Base-by-base conservation (phyloP, 306 rosid genomes). In the Oemleria cerasiformis region DNA sequence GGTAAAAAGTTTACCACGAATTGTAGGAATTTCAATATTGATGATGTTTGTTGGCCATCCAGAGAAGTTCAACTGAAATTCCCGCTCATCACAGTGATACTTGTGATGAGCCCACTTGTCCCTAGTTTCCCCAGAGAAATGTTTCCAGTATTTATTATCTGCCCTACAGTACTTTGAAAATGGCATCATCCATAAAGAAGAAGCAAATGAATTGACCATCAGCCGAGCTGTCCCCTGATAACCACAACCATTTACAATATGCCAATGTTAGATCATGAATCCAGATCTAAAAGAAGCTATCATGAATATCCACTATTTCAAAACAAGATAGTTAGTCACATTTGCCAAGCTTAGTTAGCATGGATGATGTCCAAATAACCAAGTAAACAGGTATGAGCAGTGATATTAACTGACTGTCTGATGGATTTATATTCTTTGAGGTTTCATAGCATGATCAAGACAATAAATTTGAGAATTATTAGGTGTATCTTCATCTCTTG, bases 121-220 rank as follows among this genome's bases (percentile, higher is more conserved):
- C 54, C 57, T 80, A 59, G 54, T 72, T 57, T 40, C 78, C 76
- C 81, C 85, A 60, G 88, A 84, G 71, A 91, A 84, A 78, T 94
- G 97, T 75, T 81, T 91, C 65, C 73, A 80, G 75, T 89, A 91
- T 71, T 73, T 78, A 77, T 81, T 76, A 64, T 91, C 89, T 66
- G 81, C 81, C 80, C 87, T 91, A 70, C 99, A 94, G 80, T 91
- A 68, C 91, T 87, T 84, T 60, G 99, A 94, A 87, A 91, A 85
- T 44, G 99, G 99, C 96, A 89, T 48, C 99, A 94, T 91, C 99
- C 99, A 94, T 76, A 89, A 57, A 38, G 99, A 77, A 63, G 99
- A 94, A 79, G 78, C 89, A 86, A 94, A 94, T 71, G 99, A 91
- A 87, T 87, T 94, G 84, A 86, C 77, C 97, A 94, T 84, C 88